These are phyloP conservation scores for Cyathus striatus DNA, from an alignment of 768 basidiomycete genomes.

Conservation along the genomic window DNA sequence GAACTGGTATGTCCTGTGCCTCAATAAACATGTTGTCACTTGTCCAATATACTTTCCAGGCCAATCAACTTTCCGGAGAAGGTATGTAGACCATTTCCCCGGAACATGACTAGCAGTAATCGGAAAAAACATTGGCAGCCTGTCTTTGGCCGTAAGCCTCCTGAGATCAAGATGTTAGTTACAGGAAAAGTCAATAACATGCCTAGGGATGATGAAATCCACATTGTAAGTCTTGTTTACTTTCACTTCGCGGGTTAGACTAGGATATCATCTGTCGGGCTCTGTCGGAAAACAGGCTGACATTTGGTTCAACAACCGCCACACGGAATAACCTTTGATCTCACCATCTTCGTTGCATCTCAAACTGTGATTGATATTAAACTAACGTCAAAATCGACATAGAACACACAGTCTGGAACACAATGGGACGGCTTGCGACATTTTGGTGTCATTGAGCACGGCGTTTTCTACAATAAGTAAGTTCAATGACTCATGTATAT, in stretches of 20 bases:
- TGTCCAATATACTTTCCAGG: constrained; percentile 27
- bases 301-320: too few relatives aligned
- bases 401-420: constrained; percentile 70
- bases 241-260: neutral
- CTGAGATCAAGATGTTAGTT: constrained; percentile 40
- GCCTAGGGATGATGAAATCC: constrained; percentile 45
- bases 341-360: neutral
- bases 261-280: neutral
- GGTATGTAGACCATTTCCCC: constrained; percentile 21
- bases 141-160: constrained; percentile 47
- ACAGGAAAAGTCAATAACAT: constrained; percentile 14
- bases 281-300: too few relatives aligned
- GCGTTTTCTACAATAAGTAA: constrained; percentile 62
- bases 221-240: constrained; percentile 36
- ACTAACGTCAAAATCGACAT: constrained; percentile 2
- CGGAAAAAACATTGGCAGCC: constrained; percentile 35
- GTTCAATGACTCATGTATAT: constrained; percentile 2
- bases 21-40: neutral
- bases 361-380: too few relatives aligned
- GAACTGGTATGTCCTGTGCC: constrained; percentile 47
- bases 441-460: constrained; percentile 46
- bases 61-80: constrained; percentile 64
- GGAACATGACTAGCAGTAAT: neutral
- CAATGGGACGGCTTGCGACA: constrained; percentile 70
- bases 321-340: neutral